Evolutionary conservation across 768 basidiomycete genomes (phyloP).

Genomic region (Lyophyllum shimeji): DNA sequence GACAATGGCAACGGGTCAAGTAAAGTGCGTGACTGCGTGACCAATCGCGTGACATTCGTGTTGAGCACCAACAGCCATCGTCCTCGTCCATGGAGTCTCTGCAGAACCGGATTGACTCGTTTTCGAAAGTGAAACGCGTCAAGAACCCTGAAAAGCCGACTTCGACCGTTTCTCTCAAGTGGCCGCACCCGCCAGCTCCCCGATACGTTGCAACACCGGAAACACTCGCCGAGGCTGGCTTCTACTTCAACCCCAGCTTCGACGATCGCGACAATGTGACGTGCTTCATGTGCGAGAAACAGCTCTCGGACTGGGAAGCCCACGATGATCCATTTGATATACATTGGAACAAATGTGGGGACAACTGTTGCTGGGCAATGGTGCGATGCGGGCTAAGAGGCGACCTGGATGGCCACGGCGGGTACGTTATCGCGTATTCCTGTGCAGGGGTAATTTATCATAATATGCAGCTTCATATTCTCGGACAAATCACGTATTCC

Average conservation of each 20-base stretch:
- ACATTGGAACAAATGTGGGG: slow-evolving; percentile 69
- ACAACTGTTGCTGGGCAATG: slow-evolving; percentile 76
- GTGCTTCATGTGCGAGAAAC: slow-evolving; percentile 84
- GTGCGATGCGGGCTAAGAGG: slow-evolving; percentile 67
- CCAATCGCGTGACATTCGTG: slow-evolving; percentile 38
- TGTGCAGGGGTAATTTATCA: slow-evolving; percentile 3
- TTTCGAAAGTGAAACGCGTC: slow-evolving; percentile 59
- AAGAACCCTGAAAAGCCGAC: slow-evolving; percentile 54
- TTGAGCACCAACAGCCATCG: slow-evolving; percentile 19
- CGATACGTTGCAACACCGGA: slow-evolving; percentile 68
- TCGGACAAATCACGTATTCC: slow-evolving; percentile 64
- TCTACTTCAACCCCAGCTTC: slow-evolving; percentile 74
- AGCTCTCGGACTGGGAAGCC: slow-evolving; percentile 81
- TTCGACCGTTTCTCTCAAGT: slow-evolving; percentile 54
- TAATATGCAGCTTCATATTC: slow-evolving; percentile 52
- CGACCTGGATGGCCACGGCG: slow-evolving; percentile 57
- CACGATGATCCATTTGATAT: slow-evolving; percentile 86
- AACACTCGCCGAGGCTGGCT: slow-evolving; percentile 85
- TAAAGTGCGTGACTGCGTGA: slow-evolving; percentile 15
- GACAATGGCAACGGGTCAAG: neutral
- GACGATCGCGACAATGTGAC: slow-evolving; percentile 73
- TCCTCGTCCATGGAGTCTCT: slow-evolving; percentile 49
- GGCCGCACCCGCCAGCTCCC: slow-evolving; percentile 65
- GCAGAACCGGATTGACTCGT: slow-evolving; percentile 65
- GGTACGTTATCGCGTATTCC: slow-evolving; percentile 32